phyloP scores from a whole-genome alignment of 805 yeast species.

The Zygosaccharomyces rouxii region DNA sequence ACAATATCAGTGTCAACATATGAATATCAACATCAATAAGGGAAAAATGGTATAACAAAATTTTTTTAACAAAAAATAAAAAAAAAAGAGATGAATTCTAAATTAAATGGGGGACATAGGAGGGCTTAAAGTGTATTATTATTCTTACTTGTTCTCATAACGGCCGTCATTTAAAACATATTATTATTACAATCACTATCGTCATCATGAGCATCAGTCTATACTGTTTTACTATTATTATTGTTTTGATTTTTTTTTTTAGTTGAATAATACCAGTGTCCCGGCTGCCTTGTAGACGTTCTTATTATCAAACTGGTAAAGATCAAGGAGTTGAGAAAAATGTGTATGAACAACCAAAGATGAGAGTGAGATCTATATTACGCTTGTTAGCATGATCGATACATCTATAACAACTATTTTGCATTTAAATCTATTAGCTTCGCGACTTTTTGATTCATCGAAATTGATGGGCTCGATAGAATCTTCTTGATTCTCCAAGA shows the following conservation, averaged over 20 bases:
- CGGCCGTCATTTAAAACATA: background rate
- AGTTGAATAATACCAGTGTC: too few species aligned
- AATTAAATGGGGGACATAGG: background rate
- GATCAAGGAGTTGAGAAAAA: background rate
- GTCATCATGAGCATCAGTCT: background rate
- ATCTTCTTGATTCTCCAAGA: constrained; percentile 11
- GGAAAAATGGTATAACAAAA: background rate
- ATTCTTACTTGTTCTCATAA: background rate
- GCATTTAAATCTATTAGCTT: constrained; percentile 7
- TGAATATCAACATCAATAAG: background rate
- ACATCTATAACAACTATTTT: background rate
- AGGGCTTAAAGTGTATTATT: background rate
- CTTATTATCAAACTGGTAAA: too few species aligned
- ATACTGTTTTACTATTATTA: background rate
- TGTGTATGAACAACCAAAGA: too few species aligned
- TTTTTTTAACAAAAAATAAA: background rate
- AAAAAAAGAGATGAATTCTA: background rate
- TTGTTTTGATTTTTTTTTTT: background rate
- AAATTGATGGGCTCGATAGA: background rate
- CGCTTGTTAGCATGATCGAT: background rate
- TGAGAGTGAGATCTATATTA: too few species aligned
- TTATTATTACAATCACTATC: background rate
- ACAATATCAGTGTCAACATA: too few species aligned
- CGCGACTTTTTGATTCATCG: constrained; percentile 5
- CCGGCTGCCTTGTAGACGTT: too few species aligned